phyloP scores from a whole-genome alignment of 2,329 filamentous ascomycete genomes.

The Ascocoryne sarcoides region DNA sequence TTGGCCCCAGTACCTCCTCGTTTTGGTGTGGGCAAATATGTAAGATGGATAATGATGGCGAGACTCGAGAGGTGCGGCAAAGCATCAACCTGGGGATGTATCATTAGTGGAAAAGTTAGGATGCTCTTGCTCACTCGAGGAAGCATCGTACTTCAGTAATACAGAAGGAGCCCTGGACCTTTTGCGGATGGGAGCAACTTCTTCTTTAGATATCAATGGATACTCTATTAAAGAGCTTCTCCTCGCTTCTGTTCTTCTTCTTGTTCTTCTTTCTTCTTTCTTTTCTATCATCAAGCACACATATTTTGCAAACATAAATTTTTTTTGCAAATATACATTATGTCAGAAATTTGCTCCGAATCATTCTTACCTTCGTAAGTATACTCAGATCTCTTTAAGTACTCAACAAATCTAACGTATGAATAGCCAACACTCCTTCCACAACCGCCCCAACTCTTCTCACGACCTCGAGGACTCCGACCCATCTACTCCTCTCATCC shows the following conservation, averaged over 20 bases:
- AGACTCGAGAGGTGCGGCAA: slow-evolving; percentile 10
- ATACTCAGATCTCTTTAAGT: slow-evolving; percentile 2
- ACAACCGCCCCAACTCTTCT: background rate
- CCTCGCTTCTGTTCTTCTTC: background rate
- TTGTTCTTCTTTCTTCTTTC: no score
- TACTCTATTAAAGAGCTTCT: slow-evolving; percentile 1
- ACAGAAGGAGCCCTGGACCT: slow-evolving; percentile 1
- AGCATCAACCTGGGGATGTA: slow-evolving; percentile 5
- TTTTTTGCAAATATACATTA: slow-evolving; percentile 1
- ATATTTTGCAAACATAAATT: background rate
- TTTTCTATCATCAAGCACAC: slow-evolving; percentile 2
- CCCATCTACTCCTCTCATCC: background rate
- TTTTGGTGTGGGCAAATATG: slow-evolving; percentile 3
- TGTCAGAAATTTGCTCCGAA: background rate
- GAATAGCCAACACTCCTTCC: slow-evolving; percentile 3
- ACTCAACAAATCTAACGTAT: slow-evolving; percentile 3
- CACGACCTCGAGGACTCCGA: slow-evolving; percentile 1
- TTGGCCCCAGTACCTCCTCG: slow-evolving; percentile 3
- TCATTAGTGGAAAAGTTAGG: slow-evolving; percentile 7
- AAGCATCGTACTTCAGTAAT: slow-evolving; percentile 1
- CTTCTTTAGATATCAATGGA: background rate
- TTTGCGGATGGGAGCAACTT: background rate
- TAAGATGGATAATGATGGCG: slow-evolving; percentile 6
- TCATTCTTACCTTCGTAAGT: slow-evolving; percentile 3
- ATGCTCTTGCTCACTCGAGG: slow-evolving; percentile 5